Evolutionary conservation across 495 filamentous ascomycete species (phyloP).

Genomic region (Podospora fimiseda): DNA sequence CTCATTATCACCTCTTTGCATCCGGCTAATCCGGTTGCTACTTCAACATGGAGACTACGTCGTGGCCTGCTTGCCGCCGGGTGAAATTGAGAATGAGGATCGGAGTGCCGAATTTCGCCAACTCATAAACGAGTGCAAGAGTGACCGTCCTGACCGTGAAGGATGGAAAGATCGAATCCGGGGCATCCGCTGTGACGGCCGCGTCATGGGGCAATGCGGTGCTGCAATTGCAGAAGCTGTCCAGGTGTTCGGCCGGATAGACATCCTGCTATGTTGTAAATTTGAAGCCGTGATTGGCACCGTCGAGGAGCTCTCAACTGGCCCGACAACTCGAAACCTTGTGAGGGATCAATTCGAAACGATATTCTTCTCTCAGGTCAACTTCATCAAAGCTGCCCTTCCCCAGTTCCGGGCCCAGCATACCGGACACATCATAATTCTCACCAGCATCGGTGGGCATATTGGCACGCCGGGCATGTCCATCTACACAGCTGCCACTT

Average conservation of each 20-base stretch:
- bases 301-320: slow-evolving; percentile 79
- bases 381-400: slow-evolving; percentile 86
- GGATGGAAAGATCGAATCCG: slow-evolving; percentile 53
- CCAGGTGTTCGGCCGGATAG: slow-evolving; percentile 74
- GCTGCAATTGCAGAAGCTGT: slow-evolving; percentile 82
- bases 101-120: slow-evolving; percentile 49
- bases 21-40: slow-evolving; percentile 63
- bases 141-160: slow-evolving; percentile 46
- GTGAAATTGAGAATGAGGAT: slow-evolving; percentile 57
- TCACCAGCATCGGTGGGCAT: slow-evolving; percentile 86
- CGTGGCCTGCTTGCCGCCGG: slow-evolving; percentile 65
- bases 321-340: slow-evolving; percentile 64
- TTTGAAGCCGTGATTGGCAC: slow-evolving; percentile 87
- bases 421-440: slow-evolving; percentile 80
- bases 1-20: slow-evolving; percentile 69
- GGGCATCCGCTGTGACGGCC: slow-evolving; percentile 49
- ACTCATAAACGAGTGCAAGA: slow-evolving; percentile 54
- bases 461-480: slow-evolving; percentile 88
- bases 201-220: slow-evolving; percentile 58
- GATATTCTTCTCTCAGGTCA: slow-evolving; percentile 90
- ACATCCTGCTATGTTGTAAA: slow-evolving; percentile 82
- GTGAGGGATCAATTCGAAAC: slow-evolving; percentile 89
- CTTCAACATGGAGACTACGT: slow-evolving; percentile 83
- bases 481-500: slow-evolving; percentile 85
- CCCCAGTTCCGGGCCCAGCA: slow-evolving; percentile 72